Evolutionary conservation across 306 rosid species (phyloP).

Genomic region (Pterocarpus santalinus): DNA sequence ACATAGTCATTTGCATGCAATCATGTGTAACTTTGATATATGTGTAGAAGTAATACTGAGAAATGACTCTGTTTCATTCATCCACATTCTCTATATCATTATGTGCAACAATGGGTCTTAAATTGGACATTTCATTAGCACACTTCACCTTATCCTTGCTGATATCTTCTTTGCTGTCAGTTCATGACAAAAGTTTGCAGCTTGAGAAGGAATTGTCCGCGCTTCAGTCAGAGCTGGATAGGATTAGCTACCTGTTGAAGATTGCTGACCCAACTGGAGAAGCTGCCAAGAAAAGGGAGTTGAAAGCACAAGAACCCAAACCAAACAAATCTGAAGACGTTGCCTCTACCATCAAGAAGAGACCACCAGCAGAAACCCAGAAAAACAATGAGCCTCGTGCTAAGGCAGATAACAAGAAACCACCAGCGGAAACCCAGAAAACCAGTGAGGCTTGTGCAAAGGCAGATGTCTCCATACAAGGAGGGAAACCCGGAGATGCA

Average conservation of each 20-base stretch:
- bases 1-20: slow-evolving; percentile 16
- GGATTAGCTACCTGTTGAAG: slow-evolving; percentile 82
- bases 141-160: slow-evolving; percentile 41
- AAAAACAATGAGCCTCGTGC: slow-evolving; percentile 42
- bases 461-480: slow-evolving; percentile 46
- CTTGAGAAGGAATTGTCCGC: slow-evolving; percentile 74
- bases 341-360: slow-evolving; percentile 50
- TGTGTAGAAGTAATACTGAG: slow-evolving; percentile 1
- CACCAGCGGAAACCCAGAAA: slow-evolving; percentile 49
- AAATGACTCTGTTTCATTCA: slow-evolving; percentile 16
- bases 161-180: slow-evolving; percentile 62
- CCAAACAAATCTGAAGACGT: slow-evolving; percentile 54
- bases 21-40: background rate
- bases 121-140: slow-evolving; percentile 28
- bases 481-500: slow-evolving; percentile 53
- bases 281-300: slow-evolving; percentile 83
- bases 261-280: slow-evolving; percentile 96
- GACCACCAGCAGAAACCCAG: slow-evolving; percentile 54
- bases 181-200: slow-evolving; percentile 70
- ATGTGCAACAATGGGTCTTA: slow-evolving; percentile 4
- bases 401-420: slow-evolving; percentile 53
- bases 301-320: slow-evolving; percentile 62
- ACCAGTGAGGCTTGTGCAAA: slow-evolving; percentile 40
- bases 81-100: slow-evolving; percentile 26
- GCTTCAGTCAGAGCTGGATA: slow-evolving; percentile 87